These are phyloP conservation scores for Umbelopsis sp. DNA, from an alignment of 371 early-diverging fungal genomes.

Conservation along the genomic window DNA sequence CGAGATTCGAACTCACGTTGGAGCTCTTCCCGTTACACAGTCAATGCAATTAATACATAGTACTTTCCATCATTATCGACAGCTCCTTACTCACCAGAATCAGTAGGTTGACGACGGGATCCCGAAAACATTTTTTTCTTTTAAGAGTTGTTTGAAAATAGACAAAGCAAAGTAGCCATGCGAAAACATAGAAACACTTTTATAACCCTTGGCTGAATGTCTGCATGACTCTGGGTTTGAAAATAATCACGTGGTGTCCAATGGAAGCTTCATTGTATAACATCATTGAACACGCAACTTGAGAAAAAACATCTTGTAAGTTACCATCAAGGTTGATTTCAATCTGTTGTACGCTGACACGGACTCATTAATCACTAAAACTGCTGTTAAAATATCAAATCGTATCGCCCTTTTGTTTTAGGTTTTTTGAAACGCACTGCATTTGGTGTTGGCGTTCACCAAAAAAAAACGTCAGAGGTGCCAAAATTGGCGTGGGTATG, in stretches of 20 bases:
- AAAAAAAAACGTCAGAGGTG: background rate
- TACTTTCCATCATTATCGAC: background rate
- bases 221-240: slow-evolving; percentile 8
- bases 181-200: background rate
- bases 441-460: slow-evolving; percentile 6
- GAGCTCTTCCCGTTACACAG: background rate
- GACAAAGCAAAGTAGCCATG: background rate
- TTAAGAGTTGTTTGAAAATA: background rate
- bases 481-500: slow-evolving; percentile 4
- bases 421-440: background rate
- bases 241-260: slow-evolving; percentile 9
- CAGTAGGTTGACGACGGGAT: slow-evolving; percentile 14
- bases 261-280: background rate
- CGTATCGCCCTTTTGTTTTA: background rate
- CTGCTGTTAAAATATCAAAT: no score
- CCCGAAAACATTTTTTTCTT: slow-evolving; percentile 3
- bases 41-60: background rate
- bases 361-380: no score
- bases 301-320: background rate
- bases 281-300: background rate
- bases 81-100: background rate
- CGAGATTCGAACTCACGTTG: slow-evolving; percentile 13
- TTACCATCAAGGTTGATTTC: background rate
- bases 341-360: background rate
- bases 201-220: slow-evolving; percentile 1